A percentile compares a stretch with the other conserved stretches of the same genome.
These are phyloP conservation scores for Sanchytrium tribonematis DNA, from an alignment of 371 early-diverging fungal species.

Conservation along the genomic window DNA sequence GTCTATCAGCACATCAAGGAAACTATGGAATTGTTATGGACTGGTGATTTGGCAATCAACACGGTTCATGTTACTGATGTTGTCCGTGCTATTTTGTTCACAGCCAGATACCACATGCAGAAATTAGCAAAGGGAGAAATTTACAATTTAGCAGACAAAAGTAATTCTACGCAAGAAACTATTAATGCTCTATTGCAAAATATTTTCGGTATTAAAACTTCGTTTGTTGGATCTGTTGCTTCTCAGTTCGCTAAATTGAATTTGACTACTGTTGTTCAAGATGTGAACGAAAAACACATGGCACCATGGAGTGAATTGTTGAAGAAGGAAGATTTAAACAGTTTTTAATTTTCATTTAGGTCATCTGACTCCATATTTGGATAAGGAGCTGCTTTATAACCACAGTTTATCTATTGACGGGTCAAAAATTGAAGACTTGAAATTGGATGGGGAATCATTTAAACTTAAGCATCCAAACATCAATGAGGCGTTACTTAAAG, in stretches of 20 bases:
- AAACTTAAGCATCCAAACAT: constrained; percentile 31
- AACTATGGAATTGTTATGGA: constrained; percentile 73
- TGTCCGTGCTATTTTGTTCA: constrained; percentile 5
- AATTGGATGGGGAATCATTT: constrained; percentile 28
- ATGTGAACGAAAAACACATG: constrained; percentile 66
- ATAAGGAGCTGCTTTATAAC: constrained; percentile 54
- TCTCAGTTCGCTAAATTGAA: constrained; percentile 55
- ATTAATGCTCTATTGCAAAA: constrained; percentile 33
- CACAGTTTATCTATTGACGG: constrained; percentile 47
- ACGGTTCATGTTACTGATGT: constrained; percentile 76
- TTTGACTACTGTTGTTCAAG: constrained; percentile 48
- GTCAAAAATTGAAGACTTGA: constrained; percentile 17
- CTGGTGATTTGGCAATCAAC: constrained; percentile 52
- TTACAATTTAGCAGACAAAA: constrained; percentile 49
- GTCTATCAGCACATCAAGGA: constrained; percentile 50
- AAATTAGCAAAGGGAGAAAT: constrained; percentile 19
- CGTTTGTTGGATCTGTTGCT: constrained; percentile 46
- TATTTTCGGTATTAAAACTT: constrained; percentile 52
- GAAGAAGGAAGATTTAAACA: no score
- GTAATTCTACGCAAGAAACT: constrained; percentile 51
- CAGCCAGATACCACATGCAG: constrained; percentile 21
- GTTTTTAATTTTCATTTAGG: no score
- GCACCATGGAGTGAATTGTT: constrained; percentile 45
- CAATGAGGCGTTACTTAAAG: constrained; percentile 27
- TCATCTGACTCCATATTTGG: constrained; percentile 73